Evolutionary conservation across 1,284 basidiomycete genomes (phyloP), one percentile per base, ranked within the genome.

Genomic region (Golubevia pallescens): DNA sequence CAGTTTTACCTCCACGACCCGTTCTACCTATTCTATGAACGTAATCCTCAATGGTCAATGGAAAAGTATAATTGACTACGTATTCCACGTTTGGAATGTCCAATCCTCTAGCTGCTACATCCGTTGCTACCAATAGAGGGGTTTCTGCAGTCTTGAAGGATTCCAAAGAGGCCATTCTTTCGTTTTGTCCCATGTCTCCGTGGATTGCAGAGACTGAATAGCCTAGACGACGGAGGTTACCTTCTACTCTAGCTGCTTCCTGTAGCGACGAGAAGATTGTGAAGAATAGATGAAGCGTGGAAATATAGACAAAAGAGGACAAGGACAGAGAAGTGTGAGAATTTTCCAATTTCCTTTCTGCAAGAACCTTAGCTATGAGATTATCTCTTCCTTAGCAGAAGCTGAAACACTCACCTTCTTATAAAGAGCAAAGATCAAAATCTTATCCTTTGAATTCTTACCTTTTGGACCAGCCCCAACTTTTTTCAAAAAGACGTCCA

Each of bases 11-110:
- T 48, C 93, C 96, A 63, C 96, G 92, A 24, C 96, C 94, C 3
- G 96, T 98, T 77, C 96, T 90, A 32, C 96, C 96, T 75, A 98
- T 98, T 34, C 97, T 92, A 87, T 99, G 96, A 69, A 99, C 92
- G 85, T 98, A 99, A 88, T 98, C 88, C 79, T 88, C 94, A 58
- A 96, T 92, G 0, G 93, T 97, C 74, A 99, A 88, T 16, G 97
- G 97, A 89, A 99, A 99, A 7, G 94, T 97, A 81, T 98, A 97
- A 52, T 86, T 86, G 68, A 87, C 70, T 48, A 87, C 86, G 34
- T 92, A 90, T 58, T 91, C 93, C 48, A 99, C 97, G 82, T 97
- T 93, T 2, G 97, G 95, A 77, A 99, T 98, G 87, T 99, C 96
- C 69, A 99, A 88, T 19, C 96, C 97, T 70, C 96, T 90, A 23